Conservation (phyloP, 768 basidiomycete genomes). For the Termitomyces sp. region DNA sequence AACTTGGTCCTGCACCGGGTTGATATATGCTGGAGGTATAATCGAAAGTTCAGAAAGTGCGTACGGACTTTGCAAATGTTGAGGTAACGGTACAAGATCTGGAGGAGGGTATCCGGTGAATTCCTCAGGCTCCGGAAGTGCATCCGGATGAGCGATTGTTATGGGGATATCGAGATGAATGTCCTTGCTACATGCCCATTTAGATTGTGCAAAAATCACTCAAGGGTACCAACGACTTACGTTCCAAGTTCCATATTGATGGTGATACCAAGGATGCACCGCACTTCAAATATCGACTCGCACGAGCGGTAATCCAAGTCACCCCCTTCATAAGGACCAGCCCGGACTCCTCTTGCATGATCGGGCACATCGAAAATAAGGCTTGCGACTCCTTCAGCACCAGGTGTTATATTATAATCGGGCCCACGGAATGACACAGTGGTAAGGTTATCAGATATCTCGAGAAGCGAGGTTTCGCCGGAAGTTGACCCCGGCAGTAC, state of each 20-base stretch:
- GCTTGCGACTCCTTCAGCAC: slow-evolving; percentile 72
- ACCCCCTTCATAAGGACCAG: slow-evolving; percentile 55
- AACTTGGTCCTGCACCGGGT: slow-evolving; percentile 36
- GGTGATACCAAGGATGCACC: slow-evolving; percentile 56
- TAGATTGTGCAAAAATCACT: neutral
- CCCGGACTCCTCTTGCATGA: slow-evolving; percentile 57
- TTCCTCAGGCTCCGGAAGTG: slow-evolving; percentile 28
- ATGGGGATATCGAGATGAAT: slow-evolving; percentile 61
- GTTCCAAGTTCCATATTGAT: slow-evolving; percentile 69
- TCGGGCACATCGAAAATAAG: slow-evolving; percentile 78
- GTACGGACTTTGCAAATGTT: slow-evolving; percentile 25
- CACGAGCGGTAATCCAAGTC: slow-evolving; percentile 30
- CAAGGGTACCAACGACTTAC: slow-evolving; percentile 29
- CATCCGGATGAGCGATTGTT: slow-evolving; percentile 57
- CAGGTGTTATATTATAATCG: slow-evolving; percentile 72
- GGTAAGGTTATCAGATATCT: slow-evolving; percentile 63
- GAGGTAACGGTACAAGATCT: slow-evolving; percentile 18
- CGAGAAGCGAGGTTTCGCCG: slow-evolving; percentile 42
- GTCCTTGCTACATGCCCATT: slow-evolving; percentile 54
- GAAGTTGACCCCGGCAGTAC: slow-evolving; percentile 42
- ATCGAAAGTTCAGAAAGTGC: slow-evolving; percentile 30
- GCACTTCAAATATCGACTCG: slow-evolving; percentile 64
- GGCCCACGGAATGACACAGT: slow-evolving; percentile 68
- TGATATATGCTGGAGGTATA: slow-evolving; percentile 32
- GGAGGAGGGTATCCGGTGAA: slow-evolving; percentile 16